Evolutionary conservation across 2,329 filamentous ascomycete species (phyloP), one percentile per base, ranked within the genome.

Genomic region (Penicillium polonicum): DNA sequence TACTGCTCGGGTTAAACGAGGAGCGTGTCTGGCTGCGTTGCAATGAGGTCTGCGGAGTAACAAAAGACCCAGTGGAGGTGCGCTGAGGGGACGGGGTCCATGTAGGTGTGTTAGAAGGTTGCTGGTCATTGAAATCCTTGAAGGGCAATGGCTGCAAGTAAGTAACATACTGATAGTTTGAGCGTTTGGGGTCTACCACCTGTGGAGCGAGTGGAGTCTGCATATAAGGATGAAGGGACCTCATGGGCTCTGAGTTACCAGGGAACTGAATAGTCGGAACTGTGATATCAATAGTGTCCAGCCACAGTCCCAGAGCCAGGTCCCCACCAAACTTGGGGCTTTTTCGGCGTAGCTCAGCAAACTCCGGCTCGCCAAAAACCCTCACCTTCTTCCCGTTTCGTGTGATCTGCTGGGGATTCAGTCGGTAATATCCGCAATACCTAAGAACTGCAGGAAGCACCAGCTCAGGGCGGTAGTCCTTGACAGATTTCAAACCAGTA

Each of bases 141-240:
- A 57, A 57, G 9, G 55, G 55, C 10, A 53, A 44, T 10, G 55
- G 55, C 49, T 57, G 55, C 35, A 57, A 33, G 42, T 53, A 57
- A 33, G 42, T 57, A 12, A 48, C 49, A 23, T 57, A 57, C 23
- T 57, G 55, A 29, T 57, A 57, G 23, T 57, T 57, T 23, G 55
- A 53, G 21, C 55, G 42, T 9, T 12, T 21, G 10, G 5, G 19
- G 13, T 53, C 21, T 31, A 19, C 27, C 6, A 1, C 10, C 54
- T 41, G 42, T 27, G 45, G 27, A 1, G 38, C 6, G n/a, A 49
- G 38, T n/a, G 17, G 8, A 15, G 29, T 33, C 4, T 33, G 5
- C 45, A 50, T 21, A n/a, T 53, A 48, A 23, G 35, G 49, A 29
- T 57, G 49, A 12, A 57, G 13, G 13, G 23, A 41, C n/a, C 36